A percentile compares a stretch with the other conserved stretches of the same genome.
These are phyloP conservation scores for Posidonia oceanica DNA, from an alignment of 116 monocot genomes.

Conservation along the genomic window DNA sequence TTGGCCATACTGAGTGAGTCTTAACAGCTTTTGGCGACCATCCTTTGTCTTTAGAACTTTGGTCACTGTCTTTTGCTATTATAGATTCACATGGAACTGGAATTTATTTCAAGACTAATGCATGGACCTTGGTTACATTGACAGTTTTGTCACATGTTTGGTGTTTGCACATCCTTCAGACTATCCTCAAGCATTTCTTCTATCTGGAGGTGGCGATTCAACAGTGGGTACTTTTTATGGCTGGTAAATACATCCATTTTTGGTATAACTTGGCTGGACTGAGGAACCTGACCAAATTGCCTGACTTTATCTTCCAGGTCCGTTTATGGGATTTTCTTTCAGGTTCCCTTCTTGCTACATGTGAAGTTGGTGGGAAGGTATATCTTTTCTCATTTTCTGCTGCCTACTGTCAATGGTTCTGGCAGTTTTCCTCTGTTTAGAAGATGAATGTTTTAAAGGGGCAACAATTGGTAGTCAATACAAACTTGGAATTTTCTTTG, in stretches of 20 bases:
- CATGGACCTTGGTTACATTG: conserved; percentile 3
- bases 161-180: conserved; percentile 43
- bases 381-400: not conserved
- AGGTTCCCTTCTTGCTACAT: conserved; percentile 69
- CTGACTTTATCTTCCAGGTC: conserved; percentile 34
- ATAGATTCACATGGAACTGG: no score
- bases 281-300: not conserved
- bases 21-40: not conserved
- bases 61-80: not conserved
- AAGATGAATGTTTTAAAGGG: no score
- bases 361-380: conserved; percentile 52
- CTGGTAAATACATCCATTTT: not conserved
- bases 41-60: not conserved
- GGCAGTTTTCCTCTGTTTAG: not conserved
- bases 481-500: no score
- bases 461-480: no score
- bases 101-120: not conserved
- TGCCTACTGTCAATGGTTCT: not conserved
- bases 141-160: conserved; percentile 87
- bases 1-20: conserved; percentile 94
- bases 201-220: conserved; percentile 96
- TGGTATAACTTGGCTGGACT: not conserved
- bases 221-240: conserved; percentile 47
- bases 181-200: conserved; percentile 32
- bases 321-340: conserved; percentile 76